Base-by-base conservation (phyloP, 176 grass and related monocot species). In the Hsuehochloa calcarea region DNA sequence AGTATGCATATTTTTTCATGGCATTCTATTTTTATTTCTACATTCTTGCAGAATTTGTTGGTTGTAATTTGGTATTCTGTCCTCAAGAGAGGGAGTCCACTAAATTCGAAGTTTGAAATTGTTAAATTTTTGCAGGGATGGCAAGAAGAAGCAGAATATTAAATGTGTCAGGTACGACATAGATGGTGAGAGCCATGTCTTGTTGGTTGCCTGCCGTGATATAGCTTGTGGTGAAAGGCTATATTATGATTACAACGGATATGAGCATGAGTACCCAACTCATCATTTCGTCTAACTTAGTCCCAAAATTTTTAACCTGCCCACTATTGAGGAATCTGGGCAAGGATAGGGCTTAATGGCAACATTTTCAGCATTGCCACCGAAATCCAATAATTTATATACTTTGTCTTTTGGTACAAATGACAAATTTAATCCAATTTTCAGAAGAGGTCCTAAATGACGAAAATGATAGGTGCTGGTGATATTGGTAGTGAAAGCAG, bases 221-320 rank as follows among this genome's bases (percentile, higher is more conserved):
- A 98, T 98, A 74, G 79, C 82, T 84, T 67, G 78, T 29, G 96
- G 93, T 47, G 96, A 98, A 75, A 95, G 85, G 81, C 82, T 98
- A 75, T 98, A 98, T 85, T 98, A 95, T 54, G 96, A 98, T 71
- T 98, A 98, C 83, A 98, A 98, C 39, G 96, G 91, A 72, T 91
- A 93, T 35, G 93, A 98, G 65, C 72, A 98, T 65, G 96, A 89
- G 9, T 95, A 95, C 41, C 93, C 96, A 40, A 98, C 93, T 63
- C 91, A 95, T 54, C 90, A 95, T 90, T 98, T 98, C 67, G 46
- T 93, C 70, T 98, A 72, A 91, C 80, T 13, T 68, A 81, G 47
- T 59, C 25, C 4, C 49, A 59, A 68, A 34, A 29, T 40, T 86
- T 83, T 70, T 72, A 54, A 66, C 72, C 58, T 75, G 37, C 73